Base-by-base conservation (phyloP, 2,329 filamentous ascomycete genomes). In the Alternaria incomplexa region DNA sequence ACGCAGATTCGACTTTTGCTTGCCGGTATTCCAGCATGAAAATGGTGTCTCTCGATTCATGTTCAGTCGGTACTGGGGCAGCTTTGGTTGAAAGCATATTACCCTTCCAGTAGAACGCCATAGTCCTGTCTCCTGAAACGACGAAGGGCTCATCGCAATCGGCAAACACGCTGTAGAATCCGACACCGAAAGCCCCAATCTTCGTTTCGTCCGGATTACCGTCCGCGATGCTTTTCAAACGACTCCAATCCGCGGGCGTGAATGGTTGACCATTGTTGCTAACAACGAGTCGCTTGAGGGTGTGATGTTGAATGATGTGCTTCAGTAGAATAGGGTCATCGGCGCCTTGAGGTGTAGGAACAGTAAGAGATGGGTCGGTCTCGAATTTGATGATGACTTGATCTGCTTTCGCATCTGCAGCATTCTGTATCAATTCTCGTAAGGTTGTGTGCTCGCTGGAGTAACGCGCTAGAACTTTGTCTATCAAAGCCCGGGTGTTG, bases 31-130 rank as follows among this genome's bases (percentile, higher is more conserved):
- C 94, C 50, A 99, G 86, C 50, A 97, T 90, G 77, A 99, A 99
- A n/a, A 91, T 91, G 3, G 96, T 99, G 72, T 95, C 88, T 30
- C 84, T 84, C 58, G 85, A 91, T 15, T 85, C 82, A 73, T 93
- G 86, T 23, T 88, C 87, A 48, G 88, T 84, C 2, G 91, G 89
- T 8, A 97, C 82, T 69, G 90, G 89, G 22, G 96, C 86, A 70
- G 93, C 92, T 72, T 94, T 91, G 23, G 96, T 99, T 78, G 97
- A 98, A 2, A 99, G 86, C 6, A 93, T 93, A 79, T 98, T 98
- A n/a, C 92, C 94, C 80, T 97, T 98, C 96, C 96, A 99, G 83
- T 97, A 99, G 77, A 99, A 99, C 0, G 95, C 95, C 93, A 99
- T 97, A 40, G 93, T 94, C 80, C 97, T 90, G 65, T 87, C 88